Base-by-base conservation (phyloP, 2,329 filamentous ascomycete species). In the Aulographum hederae region DNA sequence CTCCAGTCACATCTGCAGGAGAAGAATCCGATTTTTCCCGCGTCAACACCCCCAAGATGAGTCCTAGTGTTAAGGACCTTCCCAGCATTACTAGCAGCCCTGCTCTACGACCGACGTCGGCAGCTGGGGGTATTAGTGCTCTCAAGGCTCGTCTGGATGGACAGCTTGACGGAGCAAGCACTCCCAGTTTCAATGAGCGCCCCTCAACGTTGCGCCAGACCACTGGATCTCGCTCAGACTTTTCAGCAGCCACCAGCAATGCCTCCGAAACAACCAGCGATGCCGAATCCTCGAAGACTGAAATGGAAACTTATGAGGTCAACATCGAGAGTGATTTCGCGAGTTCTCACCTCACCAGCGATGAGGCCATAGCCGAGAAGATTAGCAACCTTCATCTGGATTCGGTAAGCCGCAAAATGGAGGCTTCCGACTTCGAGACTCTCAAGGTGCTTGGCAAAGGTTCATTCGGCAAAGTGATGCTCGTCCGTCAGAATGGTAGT, bases 381-480 rank as follows among this genome's bases (percentile, higher is more conserved):
- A 45, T 4, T 48, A 45, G n/a, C n/a, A n/a, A n/a, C n/a, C n/a
- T n/a, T 25, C 21, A 25, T 10, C 21, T 25, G 50, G 62, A 54
- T 39, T 51, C 63, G 21, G 46, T 69, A 27, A 58, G 60, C 38
- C 72, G 79, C 40, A 95, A 98, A 60, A 94, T 95, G 78, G 78
- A 76, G 6, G 75, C 84, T 2, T 71, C 75, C 8, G 89, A 98
- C 51, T 98, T 98, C 50, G 78, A 92, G 46, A 73, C 79, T 8
- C 60, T 98, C 31, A 79, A 81, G 31, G 95, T 86, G 52, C 73
- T 98, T 15, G 91, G 91, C 34, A 95, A 95, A 51, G 89, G 89
- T 30, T 84, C 89, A 11, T 98, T 89, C 50, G 89, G 89, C 21
- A 98, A 86, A 1, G 91, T 98, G 8, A 61, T 93, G 28, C 67